Percentiles rank a stretch among this genome's conserved stretches.
Conservation (phyloP, 2,329 filamentous ascomycete genomes). For the Dendrostoma leiphaemia region DNA sequence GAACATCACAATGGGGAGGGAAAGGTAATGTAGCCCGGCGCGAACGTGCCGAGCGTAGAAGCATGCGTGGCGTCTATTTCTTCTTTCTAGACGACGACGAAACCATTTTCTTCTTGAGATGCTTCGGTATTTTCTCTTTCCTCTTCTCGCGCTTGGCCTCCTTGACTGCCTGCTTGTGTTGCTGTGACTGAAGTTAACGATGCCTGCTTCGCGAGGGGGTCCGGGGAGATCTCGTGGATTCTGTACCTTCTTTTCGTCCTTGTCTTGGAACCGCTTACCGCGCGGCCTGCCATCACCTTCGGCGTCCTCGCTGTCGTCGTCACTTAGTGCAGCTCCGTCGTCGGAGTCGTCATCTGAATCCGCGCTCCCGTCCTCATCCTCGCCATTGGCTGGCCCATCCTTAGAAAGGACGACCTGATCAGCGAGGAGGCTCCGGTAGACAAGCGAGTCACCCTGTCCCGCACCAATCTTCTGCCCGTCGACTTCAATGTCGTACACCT, state of each 20-base stretch:
- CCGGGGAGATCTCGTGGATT: neutral
- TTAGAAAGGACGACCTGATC: constrained; percentile 54
- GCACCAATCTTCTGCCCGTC: constrained; percentile 76
- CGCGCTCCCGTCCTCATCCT: constrained; percentile 35
- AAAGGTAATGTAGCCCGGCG: constrained; percentile 19
- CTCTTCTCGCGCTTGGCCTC: constrained; percentile 93
- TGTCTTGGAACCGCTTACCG: constrained; percentile 85
- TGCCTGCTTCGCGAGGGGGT: neutral
- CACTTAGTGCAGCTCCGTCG: constrained; percentile 44
- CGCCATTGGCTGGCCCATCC: constrained; percentile 30
- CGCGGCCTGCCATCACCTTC: constrained; percentile 64
- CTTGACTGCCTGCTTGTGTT: constrained; percentile 87
- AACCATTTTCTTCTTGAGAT: constrained; percentile 87
- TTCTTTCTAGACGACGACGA: constrained; percentile 61
- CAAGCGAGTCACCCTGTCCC: constrained; percentile 72
- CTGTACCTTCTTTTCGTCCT: constrained; percentile 82
- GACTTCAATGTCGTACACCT: constrained; percentile 94
- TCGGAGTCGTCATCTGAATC: constrained; percentile 44
- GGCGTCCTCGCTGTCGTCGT: constrained; percentile 31
- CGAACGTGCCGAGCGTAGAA: neutral
- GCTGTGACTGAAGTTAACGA: constrained; percentile 29
- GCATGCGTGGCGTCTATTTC: constrained; percentile 41
- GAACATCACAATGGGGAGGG: neutral
- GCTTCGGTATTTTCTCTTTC: constrained; percentile 94
- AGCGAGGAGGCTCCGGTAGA: constrained; percentile 83